phyloP scores from a whole-genome alignment of 2,329 filamentous ascomycete species.

The Ramichloridium luteum region DNA sequence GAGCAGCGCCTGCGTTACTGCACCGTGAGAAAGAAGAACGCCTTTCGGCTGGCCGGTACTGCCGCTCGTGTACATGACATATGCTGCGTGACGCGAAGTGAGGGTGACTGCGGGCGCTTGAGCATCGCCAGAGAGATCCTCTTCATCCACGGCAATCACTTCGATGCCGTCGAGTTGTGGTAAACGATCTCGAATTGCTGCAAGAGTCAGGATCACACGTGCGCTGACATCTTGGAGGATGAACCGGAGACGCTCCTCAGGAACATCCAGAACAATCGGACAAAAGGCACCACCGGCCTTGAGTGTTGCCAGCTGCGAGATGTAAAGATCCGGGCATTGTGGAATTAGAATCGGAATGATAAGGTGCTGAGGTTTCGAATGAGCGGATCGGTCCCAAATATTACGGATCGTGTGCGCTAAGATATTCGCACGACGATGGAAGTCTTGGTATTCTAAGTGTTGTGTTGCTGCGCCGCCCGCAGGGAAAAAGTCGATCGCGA shows the following conservation, averaged over 20 bases:
- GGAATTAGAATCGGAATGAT: conserved; percentile 67
- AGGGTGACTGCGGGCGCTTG: conserved; percentile 4
- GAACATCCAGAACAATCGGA: conserved; percentile 67
- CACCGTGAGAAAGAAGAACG: conserved; percentile 66
- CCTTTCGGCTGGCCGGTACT: conserved; percentile 85
- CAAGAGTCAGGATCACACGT: conserved; percentile 52
- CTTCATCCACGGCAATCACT: conserved; percentile 32
- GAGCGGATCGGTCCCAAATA: conserved; percentile 9
- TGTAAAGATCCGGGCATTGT: conserved; percentile 66
- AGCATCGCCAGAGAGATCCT: conserved; percentile 17
- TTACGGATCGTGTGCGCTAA: conserved; percentile 43
- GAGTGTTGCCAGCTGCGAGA: conserved; percentile 63
- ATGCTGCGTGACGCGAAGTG: conserved; percentile 45
- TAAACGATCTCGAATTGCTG: conserved; percentile 32
- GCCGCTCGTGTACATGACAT: conserved; percentile 88
- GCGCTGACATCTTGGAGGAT: conserved; percentile 69
- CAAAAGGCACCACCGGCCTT: conserved; percentile 79
- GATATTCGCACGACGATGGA: conserved; percentile 46
- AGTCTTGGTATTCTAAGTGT: conserved; percentile 47
- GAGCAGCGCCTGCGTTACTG: conserved; percentile 69
- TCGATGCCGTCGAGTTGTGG: conserved; percentile 25
- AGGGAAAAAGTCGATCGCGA: conserved; percentile 48
- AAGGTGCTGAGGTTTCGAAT: conserved; percentile 14
- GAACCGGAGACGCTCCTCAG: conserved; percentile 63
- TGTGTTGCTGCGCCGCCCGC: conserved; percentile 32